These are phyloP conservation scores for Lachancea quebecensis DNA, from an alignment of 805 yeast species.

Conservation along the genomic window DNA sequence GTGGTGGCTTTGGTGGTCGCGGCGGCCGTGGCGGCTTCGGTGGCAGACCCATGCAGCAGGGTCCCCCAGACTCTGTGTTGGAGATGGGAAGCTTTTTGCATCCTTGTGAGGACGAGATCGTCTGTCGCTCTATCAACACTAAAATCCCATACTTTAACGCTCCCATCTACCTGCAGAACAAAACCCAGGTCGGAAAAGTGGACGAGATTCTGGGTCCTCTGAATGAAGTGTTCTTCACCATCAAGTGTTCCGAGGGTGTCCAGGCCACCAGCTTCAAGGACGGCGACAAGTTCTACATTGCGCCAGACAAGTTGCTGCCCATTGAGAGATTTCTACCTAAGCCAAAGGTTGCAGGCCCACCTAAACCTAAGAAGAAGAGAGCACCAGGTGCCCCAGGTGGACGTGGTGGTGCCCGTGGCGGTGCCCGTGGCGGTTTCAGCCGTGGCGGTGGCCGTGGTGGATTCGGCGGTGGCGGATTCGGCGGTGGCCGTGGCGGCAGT, in stretches of 20 bases:
- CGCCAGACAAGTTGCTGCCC: constrained; percentile 91
- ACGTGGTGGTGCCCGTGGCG: constrained; percentile 38
- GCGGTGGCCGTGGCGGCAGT: constrained; percentile 34
- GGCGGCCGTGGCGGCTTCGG: constrained; percentile 39
- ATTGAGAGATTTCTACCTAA: constrained; percentile 95
- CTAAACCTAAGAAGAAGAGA: constrained; percentile 65
- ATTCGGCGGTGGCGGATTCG: constrained; percentile 35
- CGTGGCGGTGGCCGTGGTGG: constrained; percentile 46
- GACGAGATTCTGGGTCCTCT: constrained; percentile 97
- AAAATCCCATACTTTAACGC: constrained; percentile 98
- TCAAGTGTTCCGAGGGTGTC: constrained; percentile 94
- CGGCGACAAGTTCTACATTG: constrained; percentile 94
- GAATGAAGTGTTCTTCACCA: constrained; percentile 96
- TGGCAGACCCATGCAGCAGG: constrained; percentile 65
- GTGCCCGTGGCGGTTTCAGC: constrained; percentile 39
- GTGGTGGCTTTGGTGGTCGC: constrained; percentile 35
- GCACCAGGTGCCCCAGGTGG: constrained; percentile 50
- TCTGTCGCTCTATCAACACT: constrained; percentile 88
- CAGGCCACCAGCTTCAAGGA: constrained; percentile 88
- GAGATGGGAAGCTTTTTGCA: constrained; percentile 94
- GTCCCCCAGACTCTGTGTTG: constrained; percentile 92
- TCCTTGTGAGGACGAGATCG: constrained; percentile 94
- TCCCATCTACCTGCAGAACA: constrained; percentile 93
- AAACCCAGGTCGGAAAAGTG: constrained; percentile 92
- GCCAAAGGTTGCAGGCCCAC: constrained; percentile 83